Conservation (phyloP, 1,139 yeast genomes). For the Candida sanyaensis region DNA sequence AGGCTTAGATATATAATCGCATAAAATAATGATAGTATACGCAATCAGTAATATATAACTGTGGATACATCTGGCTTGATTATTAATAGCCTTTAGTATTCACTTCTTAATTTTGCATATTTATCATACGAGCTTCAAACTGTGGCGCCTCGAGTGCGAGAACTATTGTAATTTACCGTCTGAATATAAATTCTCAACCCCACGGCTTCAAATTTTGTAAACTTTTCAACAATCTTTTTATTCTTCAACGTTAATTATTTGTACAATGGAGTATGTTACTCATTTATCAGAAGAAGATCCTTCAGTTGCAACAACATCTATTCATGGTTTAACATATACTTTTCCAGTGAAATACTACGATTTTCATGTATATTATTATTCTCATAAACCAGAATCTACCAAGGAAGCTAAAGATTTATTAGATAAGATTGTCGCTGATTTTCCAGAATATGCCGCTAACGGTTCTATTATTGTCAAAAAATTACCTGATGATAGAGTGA, state of each 20-base stretch:
- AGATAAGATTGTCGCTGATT: constrained; percentile 24
- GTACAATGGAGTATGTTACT: constrained; percentile 32
- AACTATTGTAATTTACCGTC: too few relatives aligned
- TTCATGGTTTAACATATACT: constrained; percentile 21
- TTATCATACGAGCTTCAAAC: too few relatives aligned
- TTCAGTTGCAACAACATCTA: constrained; percentile 23
- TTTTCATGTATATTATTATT: constrained; percentile 35
- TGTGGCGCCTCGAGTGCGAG: too few relatives aligned
- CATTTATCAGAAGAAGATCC: constrained; percentile 21
- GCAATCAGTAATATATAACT: not conserved
- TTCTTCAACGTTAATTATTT: too few relatives aligned
- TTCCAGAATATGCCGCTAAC: constrained; percentile 23
- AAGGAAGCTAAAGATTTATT: constrained; percentile 25
- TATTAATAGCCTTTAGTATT: too few relatives aligned
- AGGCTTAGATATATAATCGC: constrained; percentile 10
- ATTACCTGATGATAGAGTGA: constrained; percentile 25
- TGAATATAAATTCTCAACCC: not conserved
- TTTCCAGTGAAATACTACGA: constrained; percentile 35
- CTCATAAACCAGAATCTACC: constrained; percentile 20
- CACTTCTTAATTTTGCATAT: too few relatives aligned
- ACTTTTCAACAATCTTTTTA: too few relatives aligned
- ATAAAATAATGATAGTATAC: not conserved
- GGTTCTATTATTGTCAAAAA: constrained; percentile 35
- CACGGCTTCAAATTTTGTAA: not conserved
- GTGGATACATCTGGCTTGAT: too few relatives aligned